phyloP scores from a whole-genome alignment of 2,329 filamentous ascomycete genomes.

The Hyphodiscus sp. region DNA sequence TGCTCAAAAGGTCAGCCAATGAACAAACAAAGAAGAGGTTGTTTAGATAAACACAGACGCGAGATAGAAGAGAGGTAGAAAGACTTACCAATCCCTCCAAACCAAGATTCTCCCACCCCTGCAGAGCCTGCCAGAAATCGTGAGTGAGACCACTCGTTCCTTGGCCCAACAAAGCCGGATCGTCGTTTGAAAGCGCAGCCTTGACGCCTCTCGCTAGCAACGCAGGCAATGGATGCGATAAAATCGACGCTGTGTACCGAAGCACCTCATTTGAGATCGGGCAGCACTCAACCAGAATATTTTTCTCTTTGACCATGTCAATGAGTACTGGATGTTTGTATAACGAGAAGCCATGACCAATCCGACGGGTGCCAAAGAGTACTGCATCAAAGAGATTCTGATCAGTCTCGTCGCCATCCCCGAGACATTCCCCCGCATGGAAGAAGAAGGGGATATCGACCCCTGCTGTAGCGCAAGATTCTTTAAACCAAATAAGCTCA shows the following conservation, averaged over 20 bases:
- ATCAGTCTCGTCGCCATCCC: conserved; percentile 70
- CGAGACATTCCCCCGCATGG: conserved; percentile 80
- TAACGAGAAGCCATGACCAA: conserved; percentile 82
- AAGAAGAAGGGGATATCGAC: conserved; percentile 92
- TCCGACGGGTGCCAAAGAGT: conserved; percentile 76
- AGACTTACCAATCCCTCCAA: conserved; percentile 69
- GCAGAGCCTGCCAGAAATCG: conserved; percentile 86
- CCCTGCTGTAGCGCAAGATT: conserved; percentile 69
- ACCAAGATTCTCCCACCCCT: conserved; percentile 83
- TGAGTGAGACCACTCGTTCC: conserved; percentile 73
- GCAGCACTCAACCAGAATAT: conserved; percentile 80
- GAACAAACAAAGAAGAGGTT: not conserved
- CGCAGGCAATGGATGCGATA: conserved; percentile 71
- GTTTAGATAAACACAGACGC: not conserved
- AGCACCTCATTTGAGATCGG: conserved; percentile 84
- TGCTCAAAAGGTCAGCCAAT: conserved; percentile 4
- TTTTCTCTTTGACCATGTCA: conserved; percentile 76
- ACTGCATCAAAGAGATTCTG: conserved; percentile 84
- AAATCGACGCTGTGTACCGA: conserved; percentile 67
- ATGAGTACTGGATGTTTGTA: conserved; percentile 72
- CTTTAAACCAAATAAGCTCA: conserved; percentile 89
- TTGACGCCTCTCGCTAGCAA: conserved; percentile 75
- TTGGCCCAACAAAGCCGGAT: conserved; percentile 82
- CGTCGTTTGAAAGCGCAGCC: conserved; percentile 81
- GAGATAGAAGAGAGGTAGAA: not conserved